Evolutionary conservation across 2,329 filamentous ascomycete genomes (phyloP).

Genomic region (Geosmithia morbida): DNA sequence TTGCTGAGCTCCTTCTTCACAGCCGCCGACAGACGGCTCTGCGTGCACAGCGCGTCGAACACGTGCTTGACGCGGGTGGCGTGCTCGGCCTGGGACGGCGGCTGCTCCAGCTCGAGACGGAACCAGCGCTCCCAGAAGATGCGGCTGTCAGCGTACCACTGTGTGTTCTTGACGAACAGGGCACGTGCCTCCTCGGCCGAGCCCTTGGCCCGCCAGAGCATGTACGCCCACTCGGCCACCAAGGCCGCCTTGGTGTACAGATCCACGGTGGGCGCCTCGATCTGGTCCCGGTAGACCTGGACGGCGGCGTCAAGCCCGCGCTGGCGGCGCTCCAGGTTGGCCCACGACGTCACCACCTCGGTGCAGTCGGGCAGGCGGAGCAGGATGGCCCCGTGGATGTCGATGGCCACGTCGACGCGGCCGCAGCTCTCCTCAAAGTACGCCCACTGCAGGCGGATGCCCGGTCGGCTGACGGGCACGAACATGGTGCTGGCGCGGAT

Average conservation of each 20-base stretch:
- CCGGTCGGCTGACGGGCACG: constrained; percentile 73
- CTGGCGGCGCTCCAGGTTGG: constrained; percentile 74
- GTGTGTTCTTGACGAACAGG: constrained; percentile 68
- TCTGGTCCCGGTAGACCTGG: constrained; percentile 65
- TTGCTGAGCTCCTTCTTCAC: constrained; percentile 64
- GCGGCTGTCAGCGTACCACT: constrained; percentile 73
- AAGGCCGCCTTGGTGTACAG: constrained; percentile 74
- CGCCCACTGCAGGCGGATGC: constrained; percentile 78
- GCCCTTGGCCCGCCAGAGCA: constrained; percentile 81
- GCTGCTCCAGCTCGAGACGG: constrained; percentile 76
- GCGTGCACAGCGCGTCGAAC: constrained; percentile 58
- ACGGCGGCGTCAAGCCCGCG: constrained; percentile 74
- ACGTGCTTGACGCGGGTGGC: constrained; percentile 68
- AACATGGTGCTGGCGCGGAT: constrained; percentile 73
- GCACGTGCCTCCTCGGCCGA: constrained; percentile 67
- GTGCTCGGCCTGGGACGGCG: constrained; percentile 43
- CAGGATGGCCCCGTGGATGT: constrained; percentile 73
- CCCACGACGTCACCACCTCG: constrained; percentile 78
- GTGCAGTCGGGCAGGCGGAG: constrained; percentile 64
- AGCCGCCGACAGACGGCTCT: constrained; percentile 52
- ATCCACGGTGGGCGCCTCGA: constrained; percentile 58
- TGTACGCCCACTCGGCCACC: constrained; percentile 73
- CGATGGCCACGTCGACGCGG: constrained; percentile 62
- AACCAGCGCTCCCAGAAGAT: constrained; percentile 87
- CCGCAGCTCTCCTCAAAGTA: constrained; percentile 84